Conservation (phyloP, 139 green algal species). For the Ettlia oleoabundans region DNA sequence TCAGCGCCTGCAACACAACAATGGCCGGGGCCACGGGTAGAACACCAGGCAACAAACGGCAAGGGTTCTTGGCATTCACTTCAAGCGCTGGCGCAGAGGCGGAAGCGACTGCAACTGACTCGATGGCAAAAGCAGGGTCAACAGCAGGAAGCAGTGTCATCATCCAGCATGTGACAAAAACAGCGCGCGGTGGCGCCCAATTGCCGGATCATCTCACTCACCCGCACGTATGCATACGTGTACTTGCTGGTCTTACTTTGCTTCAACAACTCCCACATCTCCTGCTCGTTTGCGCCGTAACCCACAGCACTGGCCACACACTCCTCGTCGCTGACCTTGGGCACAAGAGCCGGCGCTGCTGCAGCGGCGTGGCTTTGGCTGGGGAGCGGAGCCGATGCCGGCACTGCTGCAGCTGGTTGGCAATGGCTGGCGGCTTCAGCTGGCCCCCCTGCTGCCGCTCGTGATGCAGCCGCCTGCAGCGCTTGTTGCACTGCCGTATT, state of each 20-base stretch:
- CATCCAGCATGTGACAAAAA: too few relatives aligned
- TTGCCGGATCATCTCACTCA: neutral
- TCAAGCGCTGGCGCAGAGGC: too few relatives aligned
- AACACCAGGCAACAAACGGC: neutral
- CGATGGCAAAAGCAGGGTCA: neutral
- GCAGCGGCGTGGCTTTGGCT: too few relatives aligned
- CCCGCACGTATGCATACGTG: neutral
- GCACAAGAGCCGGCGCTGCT: neutral
- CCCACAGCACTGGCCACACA: neutral
- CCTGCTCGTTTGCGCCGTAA: neutral
- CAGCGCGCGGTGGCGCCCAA: too few relatives aligned
- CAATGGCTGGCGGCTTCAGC: neutral
- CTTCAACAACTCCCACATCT: neutral
- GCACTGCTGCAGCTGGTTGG: neutral
- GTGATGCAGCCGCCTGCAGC: neutral
- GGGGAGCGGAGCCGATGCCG: too few relatives aligned
- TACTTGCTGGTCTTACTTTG: neutral
- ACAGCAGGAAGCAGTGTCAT: too few relatives aligned
- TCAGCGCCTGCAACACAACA: neutral
- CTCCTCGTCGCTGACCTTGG: neutral
- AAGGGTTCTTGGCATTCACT: too few relatives aligned
- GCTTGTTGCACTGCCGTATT: neutral
- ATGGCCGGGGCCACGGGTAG: neutral
- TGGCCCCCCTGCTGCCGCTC: neutral
- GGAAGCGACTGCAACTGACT: neutral